These are phyloP conservation scores for Seiridium unicorne DNA, from an alignment of 2,329 filamentous ascomycete genomes.

Conservation along the genomic window DNA sequence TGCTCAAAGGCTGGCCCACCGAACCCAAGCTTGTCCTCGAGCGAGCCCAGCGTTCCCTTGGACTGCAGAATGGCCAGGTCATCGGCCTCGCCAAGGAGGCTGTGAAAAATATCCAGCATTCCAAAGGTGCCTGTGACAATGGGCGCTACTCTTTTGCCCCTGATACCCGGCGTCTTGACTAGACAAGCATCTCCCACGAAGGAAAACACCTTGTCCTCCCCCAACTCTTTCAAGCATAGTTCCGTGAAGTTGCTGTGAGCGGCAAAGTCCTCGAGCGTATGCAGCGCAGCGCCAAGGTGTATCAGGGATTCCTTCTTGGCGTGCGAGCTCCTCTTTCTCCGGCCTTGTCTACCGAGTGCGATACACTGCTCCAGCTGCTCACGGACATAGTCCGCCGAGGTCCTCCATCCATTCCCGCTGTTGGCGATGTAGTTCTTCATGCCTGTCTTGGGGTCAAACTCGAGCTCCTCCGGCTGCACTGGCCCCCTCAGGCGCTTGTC, in stretches of 20 bases:
- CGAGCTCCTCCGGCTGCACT: constrained; percentile 25
- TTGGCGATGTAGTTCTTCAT: constrained; percentile 32
- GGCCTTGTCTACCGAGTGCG: constrained; percentile 19
- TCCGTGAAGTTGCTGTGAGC: constrained; percentile 56
- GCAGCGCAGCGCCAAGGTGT: constrained; percentile 47
- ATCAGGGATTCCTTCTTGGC: constrained; percentile 22
- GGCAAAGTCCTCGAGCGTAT: constrained; percentile 53
- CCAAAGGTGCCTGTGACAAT: constrained; percentile 55
- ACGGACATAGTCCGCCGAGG: constrained; percentile 26
- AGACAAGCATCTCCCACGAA: constrained; percentile 43
- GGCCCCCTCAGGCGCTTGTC: constrained; percentile 26
- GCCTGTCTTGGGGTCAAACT: constrained; percentile 26
- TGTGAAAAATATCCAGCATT: constrained; percentile 31
- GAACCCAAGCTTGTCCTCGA: constrained; percentile 24
- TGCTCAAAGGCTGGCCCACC: constrained; percentile 27
- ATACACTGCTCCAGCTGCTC: constrained; percentile 23
- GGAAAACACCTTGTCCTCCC: constrained; percentile 48
- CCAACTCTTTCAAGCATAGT: constrained; percentile 48
- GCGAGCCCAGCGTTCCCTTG: constrained; percentile 24
- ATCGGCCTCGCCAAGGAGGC: constrained; percentile 27
- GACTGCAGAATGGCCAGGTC: constrained; percentile 28
- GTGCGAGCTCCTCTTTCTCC: constrained; percentile 12
- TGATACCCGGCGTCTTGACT: constrained; percentile 32
- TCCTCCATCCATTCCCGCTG: constrained; percentile 23
- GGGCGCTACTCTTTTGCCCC: constrained; percentile 42